These are phyloP conservation scores for Fusarium pseudograminearum DNA, from an alignment of 2,329 filamentous ascomycete species.

Conservation along the genomic window DNA sequence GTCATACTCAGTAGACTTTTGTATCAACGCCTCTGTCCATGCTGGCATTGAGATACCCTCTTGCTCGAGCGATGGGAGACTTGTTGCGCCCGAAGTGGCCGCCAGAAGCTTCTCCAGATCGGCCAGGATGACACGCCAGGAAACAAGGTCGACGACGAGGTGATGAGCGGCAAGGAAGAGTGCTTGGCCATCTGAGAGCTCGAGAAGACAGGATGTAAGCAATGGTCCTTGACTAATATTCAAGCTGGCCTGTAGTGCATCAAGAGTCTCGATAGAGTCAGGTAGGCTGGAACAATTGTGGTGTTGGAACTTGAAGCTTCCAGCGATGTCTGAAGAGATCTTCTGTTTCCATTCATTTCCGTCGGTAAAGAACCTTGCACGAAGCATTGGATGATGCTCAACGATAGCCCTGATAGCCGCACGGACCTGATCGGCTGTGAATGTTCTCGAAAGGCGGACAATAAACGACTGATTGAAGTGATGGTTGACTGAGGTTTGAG, in stretches of 20 bases:
- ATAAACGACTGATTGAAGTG: conserved; percentile 5
- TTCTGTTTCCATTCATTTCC: background rate
- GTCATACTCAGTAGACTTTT: background rate
- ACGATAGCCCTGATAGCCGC: background rate
- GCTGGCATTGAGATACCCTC: background rate
- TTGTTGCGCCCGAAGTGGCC: background rate
- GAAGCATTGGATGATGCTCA: background rate
- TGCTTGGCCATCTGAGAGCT: background rate
- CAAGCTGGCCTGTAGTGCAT: conserved; percentile 3
- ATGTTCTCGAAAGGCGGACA: background rate
- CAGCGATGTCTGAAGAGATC: background rate
- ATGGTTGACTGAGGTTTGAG: background rate
- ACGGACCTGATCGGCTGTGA: background rate
- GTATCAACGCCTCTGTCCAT: background rate
- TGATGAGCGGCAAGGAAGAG: conserved; percentile 27
- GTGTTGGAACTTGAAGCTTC: background rate
- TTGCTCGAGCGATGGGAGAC: background rate
- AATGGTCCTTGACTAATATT: conserved; percentile 19
- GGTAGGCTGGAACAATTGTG: background rate
- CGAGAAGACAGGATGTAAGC: conserved; percentile 1
- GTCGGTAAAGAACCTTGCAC: background rate
- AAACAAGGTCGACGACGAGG: conserved; percentile 30
- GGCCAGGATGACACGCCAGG: conserved; percentile 20
- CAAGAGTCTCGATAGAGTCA: background rate
- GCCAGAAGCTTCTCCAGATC: conserved; percentile 14